phyloP scores from a whole-genome alignment of 2,329 filamentous ascomycete species.

The Aulographum hederae region DNA sequence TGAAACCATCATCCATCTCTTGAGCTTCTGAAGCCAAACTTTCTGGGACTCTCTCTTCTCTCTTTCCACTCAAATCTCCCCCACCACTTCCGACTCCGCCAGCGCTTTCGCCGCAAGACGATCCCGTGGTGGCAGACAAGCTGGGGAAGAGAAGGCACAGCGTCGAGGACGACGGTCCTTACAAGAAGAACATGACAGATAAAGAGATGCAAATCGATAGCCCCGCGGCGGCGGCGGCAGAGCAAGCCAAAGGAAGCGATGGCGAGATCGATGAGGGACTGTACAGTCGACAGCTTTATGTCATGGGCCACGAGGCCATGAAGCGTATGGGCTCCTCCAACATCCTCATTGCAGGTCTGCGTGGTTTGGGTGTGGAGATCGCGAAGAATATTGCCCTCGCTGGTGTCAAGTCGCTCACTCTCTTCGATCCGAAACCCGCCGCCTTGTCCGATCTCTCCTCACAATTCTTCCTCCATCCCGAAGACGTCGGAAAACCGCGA shows the following conservation, averaged over 20 bases:
- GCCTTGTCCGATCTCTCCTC: conserved; percentile 80
- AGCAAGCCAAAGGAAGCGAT: conserved; percentile 37
- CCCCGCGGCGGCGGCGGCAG: conserved; percentile 35
- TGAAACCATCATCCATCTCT: background rate
- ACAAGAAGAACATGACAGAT: conserved; percentile 27
- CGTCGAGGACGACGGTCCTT: conserved; percentile 19
- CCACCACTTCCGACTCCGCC: background rate
- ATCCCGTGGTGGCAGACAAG: conserved; percentile 11
- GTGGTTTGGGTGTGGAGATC: conserved; percentile 91
- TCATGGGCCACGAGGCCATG: conserved; percentile 71
- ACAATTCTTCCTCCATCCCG: conserved; percentile 83
- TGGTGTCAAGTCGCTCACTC: conserved; percentile 89
- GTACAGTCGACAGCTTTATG: conserved; percentile 51
- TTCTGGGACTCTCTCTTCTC: background rate
- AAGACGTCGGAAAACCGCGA: conserved; percentile 83
- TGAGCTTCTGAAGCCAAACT: background rate
- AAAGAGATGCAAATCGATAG: conserved; percentile 44
- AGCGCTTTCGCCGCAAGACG: background rate
- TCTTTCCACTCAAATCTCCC: background rate
- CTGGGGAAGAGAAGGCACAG: conserved; percentile 23
- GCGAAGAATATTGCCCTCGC: conserved; percentile 97
- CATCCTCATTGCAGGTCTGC: conserved; percentile 76
- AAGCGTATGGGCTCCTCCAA: conserved; percentile 97
- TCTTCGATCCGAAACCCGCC: conserved; percentile 76
- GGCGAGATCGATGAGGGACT: conserved; percentile 50